Evolutionary conservation across 768 basidiomycete genomes (phyloP).

Genomic region (Heimioporus sp.): DNA sequence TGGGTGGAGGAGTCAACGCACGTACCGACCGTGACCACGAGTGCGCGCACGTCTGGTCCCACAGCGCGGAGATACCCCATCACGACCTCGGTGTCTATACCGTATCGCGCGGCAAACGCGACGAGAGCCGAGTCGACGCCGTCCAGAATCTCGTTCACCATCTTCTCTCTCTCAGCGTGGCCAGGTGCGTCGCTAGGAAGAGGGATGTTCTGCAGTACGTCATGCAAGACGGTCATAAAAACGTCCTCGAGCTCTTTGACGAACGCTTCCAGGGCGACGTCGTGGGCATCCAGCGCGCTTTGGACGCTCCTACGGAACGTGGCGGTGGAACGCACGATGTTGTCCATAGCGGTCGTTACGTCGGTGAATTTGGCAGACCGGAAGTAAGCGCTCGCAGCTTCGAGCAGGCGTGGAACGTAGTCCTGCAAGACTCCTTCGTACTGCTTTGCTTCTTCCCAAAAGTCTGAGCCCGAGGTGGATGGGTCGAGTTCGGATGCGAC

Average conservation of each 20-base stretch:
- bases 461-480: not conserved
- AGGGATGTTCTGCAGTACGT: constrained; percentile 4
- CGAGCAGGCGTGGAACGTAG: constrained; percentile 6
- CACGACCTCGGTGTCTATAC: constrained; percentile 6
- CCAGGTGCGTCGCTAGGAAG: not conserved
- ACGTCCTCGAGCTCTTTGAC: constrained; percentile 9
- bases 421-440: constrained; percentile 1
- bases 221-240: constrained; percentile 1
- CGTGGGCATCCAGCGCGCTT: constrained; percentile 1
- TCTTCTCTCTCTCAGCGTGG: not conserved
- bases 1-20: not conserved
- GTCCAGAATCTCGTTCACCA: constrained; percentile 7
- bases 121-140: constrained; percentile 1
- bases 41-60: constrained; percentile 4
- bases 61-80: not conserved
- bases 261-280: constrained; percentile 5
- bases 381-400: not conserved
- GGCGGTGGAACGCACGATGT: constrained; percentile 11
- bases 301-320: constrained; percentile 9
- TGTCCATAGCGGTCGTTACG: not conserved
- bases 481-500: not conserved
- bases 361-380: constrained; percentile 7
- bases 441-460: constrained; percentile 10
- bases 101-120: not conserved
- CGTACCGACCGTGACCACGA: constrained; percentile 12